Evolutionary conservation across 2,329 filamentous ascomycete genomes (phyloP).

Genomic region (Fusarium nygamai): DNA sequence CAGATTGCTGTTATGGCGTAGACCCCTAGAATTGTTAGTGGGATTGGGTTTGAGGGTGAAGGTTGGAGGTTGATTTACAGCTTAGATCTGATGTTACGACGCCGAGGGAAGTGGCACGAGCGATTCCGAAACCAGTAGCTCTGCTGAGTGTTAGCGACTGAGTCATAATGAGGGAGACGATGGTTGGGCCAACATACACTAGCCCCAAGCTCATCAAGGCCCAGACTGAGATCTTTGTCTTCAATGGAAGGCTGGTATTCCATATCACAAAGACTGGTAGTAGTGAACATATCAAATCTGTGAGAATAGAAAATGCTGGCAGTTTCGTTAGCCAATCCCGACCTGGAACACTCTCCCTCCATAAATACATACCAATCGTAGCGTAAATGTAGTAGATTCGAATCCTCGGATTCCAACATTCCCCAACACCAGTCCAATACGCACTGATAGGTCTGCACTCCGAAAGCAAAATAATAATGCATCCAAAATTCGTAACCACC

Average conservation of each 20-base stretch:
- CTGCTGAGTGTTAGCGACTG: constrained; percentile 1
- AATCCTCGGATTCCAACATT: constrained; percentile 46
- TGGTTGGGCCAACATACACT: constrained; percentile 1
- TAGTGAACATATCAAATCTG: constrained; percentile 35
- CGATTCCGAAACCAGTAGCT: constrained; percentile 36
- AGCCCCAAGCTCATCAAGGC: constrained; percentile 48
- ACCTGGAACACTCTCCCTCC: rapidly evolving
- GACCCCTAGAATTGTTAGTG: constrained; percentile 29
- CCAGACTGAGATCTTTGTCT: constrained; percentile 46
- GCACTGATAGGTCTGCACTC: constrained; percentile 45
- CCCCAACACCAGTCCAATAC: constrained; percentile 46
- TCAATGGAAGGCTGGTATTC: constrained; percentile 45
- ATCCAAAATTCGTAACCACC: constrained; percentile 45
- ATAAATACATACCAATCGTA: constrained; percentile 38
- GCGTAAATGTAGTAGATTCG: constrained; percentile 49
- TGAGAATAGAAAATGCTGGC: constrained; percentile 27
- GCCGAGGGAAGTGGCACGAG: constrained; percentile 33
- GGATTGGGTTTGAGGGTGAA: rapidly evolving
- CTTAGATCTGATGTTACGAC: constrained; percentile 34
- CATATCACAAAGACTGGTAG: constrained; percentile 48
- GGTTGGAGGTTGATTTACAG: constrained; percentile 6
- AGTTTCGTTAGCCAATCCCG: not conserved
- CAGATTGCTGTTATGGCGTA: constrained; percentile 51
- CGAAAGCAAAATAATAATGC: constrained; percentile 47
- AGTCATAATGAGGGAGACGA: rapidly evolving